Evolutionary conservation across 176 grass and related monocot genomes (phyloP).

Genomic region (Cenchrus fungigraminus): DNA sequence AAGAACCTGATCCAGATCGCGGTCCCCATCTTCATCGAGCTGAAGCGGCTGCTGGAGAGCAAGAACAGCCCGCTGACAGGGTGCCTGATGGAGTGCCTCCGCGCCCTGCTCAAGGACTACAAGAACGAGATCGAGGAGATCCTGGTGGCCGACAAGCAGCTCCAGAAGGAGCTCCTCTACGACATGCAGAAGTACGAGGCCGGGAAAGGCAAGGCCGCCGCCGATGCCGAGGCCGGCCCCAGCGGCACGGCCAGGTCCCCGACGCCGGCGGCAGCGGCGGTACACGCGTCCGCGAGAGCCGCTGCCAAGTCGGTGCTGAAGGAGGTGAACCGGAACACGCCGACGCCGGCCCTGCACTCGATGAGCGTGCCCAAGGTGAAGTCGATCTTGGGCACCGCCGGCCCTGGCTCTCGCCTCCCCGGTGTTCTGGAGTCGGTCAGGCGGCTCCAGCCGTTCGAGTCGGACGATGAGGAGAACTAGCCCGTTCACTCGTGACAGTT

Average conservation of each 20-base stretch:
- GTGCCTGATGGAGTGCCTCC: constrained; percentile 89
- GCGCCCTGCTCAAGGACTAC: constrained; percentile 84
- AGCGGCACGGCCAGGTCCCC: constrained; percentile 39
- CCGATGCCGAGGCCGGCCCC: constrained; percentile 35
- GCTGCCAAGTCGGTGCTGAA: constrained; percentile 66
- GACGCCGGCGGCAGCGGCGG: not conserved
- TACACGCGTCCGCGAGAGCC: constrained; percentile 51
- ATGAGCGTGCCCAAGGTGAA: constrained; percentile 90
- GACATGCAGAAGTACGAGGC: constrained; percentile 83
- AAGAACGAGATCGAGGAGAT: constrained; percentile 97
- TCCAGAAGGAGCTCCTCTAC: constrained; percentile 91
- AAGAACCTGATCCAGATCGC: constrained; percentile 96
- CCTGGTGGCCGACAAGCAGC: constrained; percentile 87
- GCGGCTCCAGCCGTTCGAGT: constrained; percentile 67
- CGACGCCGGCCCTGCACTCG: constrained; percentile 53
- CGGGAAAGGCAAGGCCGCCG: constrained; percentile 64
- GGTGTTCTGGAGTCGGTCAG: constrained; percentile 65
- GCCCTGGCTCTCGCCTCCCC: not conserved
- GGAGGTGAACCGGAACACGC: constrained; percentile 62
- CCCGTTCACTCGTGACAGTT: not conserved
- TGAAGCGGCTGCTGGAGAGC: constrained; percentile 88
- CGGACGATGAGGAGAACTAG: constrained; percentile 67
- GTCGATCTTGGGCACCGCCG: constrained; percentile 26
- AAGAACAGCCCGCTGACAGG: constrained; percentile 84
- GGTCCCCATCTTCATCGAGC: constrained; percentile 89